phyloP scores from a whole-genome alignment of 106 monocot genomes.

The Posidonia australis region DNA sequence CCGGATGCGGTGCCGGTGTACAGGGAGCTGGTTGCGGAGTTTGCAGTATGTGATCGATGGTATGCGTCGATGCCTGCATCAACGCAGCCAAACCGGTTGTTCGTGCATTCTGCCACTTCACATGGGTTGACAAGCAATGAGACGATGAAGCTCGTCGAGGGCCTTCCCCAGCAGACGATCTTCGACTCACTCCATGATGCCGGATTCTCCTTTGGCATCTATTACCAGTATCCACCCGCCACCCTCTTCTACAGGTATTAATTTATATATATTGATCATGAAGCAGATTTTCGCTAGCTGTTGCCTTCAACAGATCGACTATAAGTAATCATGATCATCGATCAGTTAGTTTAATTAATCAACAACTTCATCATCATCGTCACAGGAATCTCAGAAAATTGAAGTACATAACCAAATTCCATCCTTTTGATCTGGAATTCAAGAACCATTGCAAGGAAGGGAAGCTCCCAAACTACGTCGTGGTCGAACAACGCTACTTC shows the following conservation, averaged over 20 bases:
- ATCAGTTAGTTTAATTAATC: too few relatives aligned
- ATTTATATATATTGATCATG: too few relatives aligned
- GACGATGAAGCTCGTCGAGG: slow-evolving; percentile 40
- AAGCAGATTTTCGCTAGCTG: too few relatives aligned
- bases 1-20: slow-evolving; percentile 76
- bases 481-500: slow-evolving; percentile 83
- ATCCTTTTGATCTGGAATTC: slow-evolving; percentile 64
- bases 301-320: too few relatives aligned
- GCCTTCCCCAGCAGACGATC: slow-evolving; percentile 81
- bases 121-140: slow-evolving; percentile 73
- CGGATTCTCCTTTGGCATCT: slow-evolving; percentile 70
- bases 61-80: slow-evolving; percentile 83
- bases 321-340: too few relatives aligned
- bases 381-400: slow-evolving; percentile 64
- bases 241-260: slow-evolving; percentile 73
- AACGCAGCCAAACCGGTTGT: slow-evolving; percentile 88
- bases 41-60: slow-evolving; percentile 86
- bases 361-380: too few relatives aligned
- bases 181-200: slow-evolving; percentile 73
- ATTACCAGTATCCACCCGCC: slow-evolving; percentile 81
- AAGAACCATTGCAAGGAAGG: slow-evolving; percentile 72
- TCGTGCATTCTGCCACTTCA: slow-evolving; percentile 85
- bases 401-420: slow-evolving; percentile 56
- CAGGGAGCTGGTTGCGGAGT: slow-evolving; percentile 56
- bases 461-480: slow-evolving; percentile 90